Evolutionary conservation across 192 early-diverging fungal genomes (phyloP), one percentile per base, ranked within the genome.

Genomic region (Coemansia sp.): DNA sequence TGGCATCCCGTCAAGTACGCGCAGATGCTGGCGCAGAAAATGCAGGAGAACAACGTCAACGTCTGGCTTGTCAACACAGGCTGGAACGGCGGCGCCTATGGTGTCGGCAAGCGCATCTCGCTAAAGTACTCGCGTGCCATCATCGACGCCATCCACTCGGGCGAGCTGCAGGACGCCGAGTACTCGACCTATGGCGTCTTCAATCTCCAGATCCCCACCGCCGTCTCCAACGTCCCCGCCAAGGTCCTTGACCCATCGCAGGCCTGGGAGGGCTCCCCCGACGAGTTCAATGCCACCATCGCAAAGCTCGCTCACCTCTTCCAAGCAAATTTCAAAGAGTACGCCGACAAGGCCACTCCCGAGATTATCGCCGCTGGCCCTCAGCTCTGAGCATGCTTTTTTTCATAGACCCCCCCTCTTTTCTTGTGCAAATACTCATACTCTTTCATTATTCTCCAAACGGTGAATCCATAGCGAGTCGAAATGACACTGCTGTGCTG

Each of bases 71-170:
- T 97, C 85, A 98, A 97, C 87, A 97, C 94, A 60, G 94, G 93
- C 60, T 97, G 92, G 96, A 93, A 86, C 70, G 94, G 96, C 77
- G 96, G 96, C 56, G 84, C 84, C 43, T 93, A 95, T 75, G 94
- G 93, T 60, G 71, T 81, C 29, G 95, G 93, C 52, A 88, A 93
- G 84, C 91, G 96, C 33, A 93, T 95, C 63, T 82, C 93, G 33
- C 88, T 98, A 62, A 95, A 93, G 86, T 95, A 98, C 86, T 91
- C 93, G 56, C 91, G 96, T 60, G 94, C 94, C 62, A 95, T 98
- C 70, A 91, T 98, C 60, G 94, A 98, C 75, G 91, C 95, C 44
- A 96, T 98, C 80, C 95, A 98, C 88, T 86, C 72, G 55, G 94
- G 94, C 57, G 93, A 92, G 84, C 86, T 98, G 53, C 81, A 86